Evolutionary conservation across 2,329 filamentous ascomycete genomes (phyloP), one percentile per base, ranked within the genome.

Genomic region (Pestalotiopsis sp.): DNA sequence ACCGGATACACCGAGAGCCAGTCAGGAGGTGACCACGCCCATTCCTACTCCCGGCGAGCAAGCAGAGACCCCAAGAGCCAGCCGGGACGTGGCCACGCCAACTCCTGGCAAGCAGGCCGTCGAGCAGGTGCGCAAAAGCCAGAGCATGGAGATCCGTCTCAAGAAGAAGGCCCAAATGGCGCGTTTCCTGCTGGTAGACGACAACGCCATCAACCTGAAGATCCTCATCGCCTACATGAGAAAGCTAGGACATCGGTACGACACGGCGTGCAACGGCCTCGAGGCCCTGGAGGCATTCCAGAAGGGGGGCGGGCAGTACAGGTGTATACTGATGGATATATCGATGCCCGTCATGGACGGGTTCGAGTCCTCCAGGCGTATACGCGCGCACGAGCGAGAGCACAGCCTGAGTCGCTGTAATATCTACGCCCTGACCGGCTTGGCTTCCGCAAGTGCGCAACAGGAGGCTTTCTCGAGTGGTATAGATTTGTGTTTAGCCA

Each of bases 281-380:
- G 78, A 81, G 71, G 81, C 81, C 2, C 72, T 82, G 7, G 74
- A 80, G 25, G 68, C 70, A 9, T 82, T 80, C 69, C 73, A 78
- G 66, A 68, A 66, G 38, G 59, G 52, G 6, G 67, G 66, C 13
- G 56, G 52, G 2, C 23, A 25, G n/a, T 72, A 67, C 56, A 23
- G 57, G 11, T 69, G 64, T 31, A 63, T 72, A 17, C 41, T 73
- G 4, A 73, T 70, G 68, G 70, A 69, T 68, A 79, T 84, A 7
- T 82, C 77, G 72, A 85, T 86, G 83, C 83, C 83, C 0, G 75
- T 84, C 17, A 79, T 85, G 25, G 80, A 85, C 69, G 81, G 81
- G 0, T 77, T 82, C 23, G 79, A 77, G 11, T 77, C 79, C 0
- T 84, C 82, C 14, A 75, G 77, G 6, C 76, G 76, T 66, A 84